Percentiles rank a stretch among this genome's conserved stretches.
These are phyloP conservation scores for Colletotrichum sp. DNA, from an alignment of 2,329 filamentous ascomycete species.

Conservation along the genomic window DNA sequence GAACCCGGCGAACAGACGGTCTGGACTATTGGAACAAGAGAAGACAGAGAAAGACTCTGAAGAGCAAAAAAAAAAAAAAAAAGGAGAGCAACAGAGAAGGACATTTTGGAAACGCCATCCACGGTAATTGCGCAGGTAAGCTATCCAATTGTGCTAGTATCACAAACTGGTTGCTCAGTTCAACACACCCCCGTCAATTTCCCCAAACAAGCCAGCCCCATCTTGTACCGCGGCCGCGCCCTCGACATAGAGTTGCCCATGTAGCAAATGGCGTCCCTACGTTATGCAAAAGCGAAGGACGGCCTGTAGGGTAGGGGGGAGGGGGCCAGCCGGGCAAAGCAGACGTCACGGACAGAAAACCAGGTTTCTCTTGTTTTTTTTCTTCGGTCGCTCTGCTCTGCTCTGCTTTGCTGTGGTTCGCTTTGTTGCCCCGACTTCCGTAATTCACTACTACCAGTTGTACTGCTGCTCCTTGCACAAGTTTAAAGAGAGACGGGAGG, in stretches of 20 bases:
- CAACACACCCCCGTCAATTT: not conserved
- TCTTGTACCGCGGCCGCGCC: not conserved
- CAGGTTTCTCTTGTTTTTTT: not conserved
- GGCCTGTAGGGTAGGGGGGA: not conserved
- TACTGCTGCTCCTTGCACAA: not conserved
- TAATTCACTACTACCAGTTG: not conserved
- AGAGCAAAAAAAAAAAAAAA: not conserved
- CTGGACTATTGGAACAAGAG: not conserved
- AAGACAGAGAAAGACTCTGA: not conserved
- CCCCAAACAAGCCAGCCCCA: not conserved
- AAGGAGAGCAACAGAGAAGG: not conserved
- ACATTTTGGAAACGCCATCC: not conserved
- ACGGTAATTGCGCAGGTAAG: constrained; percentile 3
- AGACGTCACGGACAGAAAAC: not conserved
- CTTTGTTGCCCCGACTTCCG: not conserved
- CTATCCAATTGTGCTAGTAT: not conserved
- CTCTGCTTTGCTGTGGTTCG: not conserved
- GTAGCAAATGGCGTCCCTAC: not conserved
- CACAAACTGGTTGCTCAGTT: not conserved
- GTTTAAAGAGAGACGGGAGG: not conserved
- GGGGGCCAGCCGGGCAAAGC: not conserved
- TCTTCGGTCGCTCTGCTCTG: not conserved
- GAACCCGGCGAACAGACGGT: not conserved
- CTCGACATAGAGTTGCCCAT: not conserved
- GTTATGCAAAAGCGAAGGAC: not conserved